phyloP scores from a whole-genome alignment of 2,329 filamentous ascomycete species.

The Paraphaeosphaeria sporulosa region DNA sequence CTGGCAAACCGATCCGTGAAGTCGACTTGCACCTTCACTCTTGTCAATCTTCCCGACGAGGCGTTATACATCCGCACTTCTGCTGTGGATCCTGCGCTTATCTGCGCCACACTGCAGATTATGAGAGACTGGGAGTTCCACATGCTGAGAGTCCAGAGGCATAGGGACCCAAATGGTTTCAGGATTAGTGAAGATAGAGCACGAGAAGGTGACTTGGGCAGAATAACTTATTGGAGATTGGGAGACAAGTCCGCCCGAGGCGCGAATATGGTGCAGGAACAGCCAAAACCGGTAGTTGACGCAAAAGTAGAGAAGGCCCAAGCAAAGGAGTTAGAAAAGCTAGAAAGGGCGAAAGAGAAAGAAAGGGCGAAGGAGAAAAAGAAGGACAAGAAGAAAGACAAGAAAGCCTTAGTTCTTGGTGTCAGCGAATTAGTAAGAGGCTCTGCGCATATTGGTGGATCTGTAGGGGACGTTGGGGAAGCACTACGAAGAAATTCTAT shows the following conservation, averaged over 20 bases:
- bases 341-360: constrained; percentile 3
- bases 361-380: neutral
- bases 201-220: constrained; percentile 32
- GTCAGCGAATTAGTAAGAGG: constrained; percentile 6
- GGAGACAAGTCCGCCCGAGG: neutral
- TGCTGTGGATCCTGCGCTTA: constrained; percentile 33
- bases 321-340: constrained; percentile 1
- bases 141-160: constrained; percentile 32
- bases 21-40: constrained; percentile 28
- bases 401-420: neutral
- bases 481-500: neutral
- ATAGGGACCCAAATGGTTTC: constrained; percentile 29
- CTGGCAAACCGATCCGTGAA: constrained; percentile 19
- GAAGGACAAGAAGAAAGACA: constrained; percentile 2
- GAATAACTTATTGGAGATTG: constrained; percentile 33
- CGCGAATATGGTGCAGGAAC: neutral
- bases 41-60: constrained; percentile 39
- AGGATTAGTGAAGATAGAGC: constrained; percentile 28
- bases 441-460: constrained; percentile 8
- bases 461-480: constrained; percentile 8
- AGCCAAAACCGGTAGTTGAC: neutral
- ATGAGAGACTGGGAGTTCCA: constrained; percentile 45
- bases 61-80: constrained; percentile 36
- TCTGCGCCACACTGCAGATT: constrained; percentile 41
- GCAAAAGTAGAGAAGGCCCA: neutral